phyloP scores from a whole-genome alignment of 2,329 filamentous ascomycete genomes.

The Verticillium isaacii region DNA sequence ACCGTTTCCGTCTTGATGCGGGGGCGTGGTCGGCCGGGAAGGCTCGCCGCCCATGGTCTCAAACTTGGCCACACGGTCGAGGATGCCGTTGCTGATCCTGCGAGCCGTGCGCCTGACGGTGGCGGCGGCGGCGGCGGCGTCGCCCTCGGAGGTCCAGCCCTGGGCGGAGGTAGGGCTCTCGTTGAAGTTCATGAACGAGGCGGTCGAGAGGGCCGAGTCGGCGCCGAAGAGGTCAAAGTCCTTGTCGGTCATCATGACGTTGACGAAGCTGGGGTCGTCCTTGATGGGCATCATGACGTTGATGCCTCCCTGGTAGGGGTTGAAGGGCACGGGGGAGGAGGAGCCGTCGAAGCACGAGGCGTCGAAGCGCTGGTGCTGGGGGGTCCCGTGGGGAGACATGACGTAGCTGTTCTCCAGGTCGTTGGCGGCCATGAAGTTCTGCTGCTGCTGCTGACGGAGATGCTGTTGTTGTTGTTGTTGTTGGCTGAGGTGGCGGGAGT shows the following conservation, averaged over 20 bases:
- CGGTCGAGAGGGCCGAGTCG: conserved; percentile 42
- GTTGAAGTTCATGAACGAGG: conserved; percentile 44
- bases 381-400: conserved; percentile 51
- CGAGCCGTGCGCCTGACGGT: conserved; percentile 35
- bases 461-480: conserved; percentile 13
- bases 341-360: conserved; percentile 38
- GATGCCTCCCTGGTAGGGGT: conserved; percentile 40
- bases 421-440: conserved; percentile 21
- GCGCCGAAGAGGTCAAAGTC: conserved; percentile 47
- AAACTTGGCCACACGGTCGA: conserved; percentile 56
- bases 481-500: conserved; percentile 14
- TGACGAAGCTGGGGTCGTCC: conserved; percentile 21
- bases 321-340: conserved; percentile 38
- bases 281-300: conserved; percentile 39
- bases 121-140: conserved; percentile 22
- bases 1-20: conserved; percentile 56
- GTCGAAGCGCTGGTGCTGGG: conserved; percentile 49
- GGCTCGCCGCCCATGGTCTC: conserved; percentile 45
- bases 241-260: conserved; percentile 35
- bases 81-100: conserved; percentile 56
- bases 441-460: conserved; percentile 19
- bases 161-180: conserved; percentile 36
- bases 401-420: conserved; percentile 50
- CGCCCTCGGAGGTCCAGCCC: conserved; percentile 48
- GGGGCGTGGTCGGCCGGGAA: conserved; percentile 56